Evolutionary conservation across 768 basidiomycete species (phyloP).

Genomic region (Pseudohyphozyma bogoriensis): DNA sequence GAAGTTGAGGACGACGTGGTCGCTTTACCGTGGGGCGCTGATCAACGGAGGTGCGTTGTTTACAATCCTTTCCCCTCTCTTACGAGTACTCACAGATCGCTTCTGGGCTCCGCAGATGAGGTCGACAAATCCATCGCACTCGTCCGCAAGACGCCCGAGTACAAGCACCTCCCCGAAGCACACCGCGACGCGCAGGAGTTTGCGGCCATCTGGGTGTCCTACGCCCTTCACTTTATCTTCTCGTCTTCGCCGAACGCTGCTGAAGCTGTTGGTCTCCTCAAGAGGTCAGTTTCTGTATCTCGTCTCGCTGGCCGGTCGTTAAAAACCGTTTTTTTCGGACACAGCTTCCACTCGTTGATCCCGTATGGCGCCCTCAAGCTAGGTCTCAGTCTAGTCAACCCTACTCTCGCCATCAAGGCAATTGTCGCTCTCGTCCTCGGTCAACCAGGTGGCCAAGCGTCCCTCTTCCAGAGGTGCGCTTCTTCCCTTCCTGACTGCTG

Average conservation of each 20-base stretch:
- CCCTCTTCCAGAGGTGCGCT: slow-evolving; percentile 20
- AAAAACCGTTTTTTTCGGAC: neutral
- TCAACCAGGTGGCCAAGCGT: slow-evolving; percentile 16
- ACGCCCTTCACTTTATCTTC: slow-evolving; percentile 26
- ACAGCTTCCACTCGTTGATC: slow-evolving; percentile 23
- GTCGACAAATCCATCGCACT: slow-evolving; percentile 17
- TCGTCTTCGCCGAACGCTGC: slow-evolving; percentile 10
- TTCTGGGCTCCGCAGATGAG: slow-evolving; percentile 5
- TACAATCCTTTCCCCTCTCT: no score
- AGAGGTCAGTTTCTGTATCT: neutral
- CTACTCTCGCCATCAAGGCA: slow-evolving; percentile 24
- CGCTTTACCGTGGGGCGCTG: slow-evolving; percentile 2
- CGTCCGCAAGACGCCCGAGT: neutral
- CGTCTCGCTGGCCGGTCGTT: no score
- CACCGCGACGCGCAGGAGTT: slow-evolving; percentile 24
- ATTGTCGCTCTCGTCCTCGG: slow-evolving; percentile 25
- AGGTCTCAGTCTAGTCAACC: slow-evolving; percentile 23
- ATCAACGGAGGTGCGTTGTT: slow-evolving; percentile 6
- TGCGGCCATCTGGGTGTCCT: slow-evolving; percentile 23
- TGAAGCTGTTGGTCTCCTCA: slow-evolving; percentile 18
- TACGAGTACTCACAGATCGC: no score
- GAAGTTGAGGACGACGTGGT: slow-evolving; percentile 17
- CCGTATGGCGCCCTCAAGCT: slow-evolving; percentile 24
- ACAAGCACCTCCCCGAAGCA: slow-evolving; percentile 11
- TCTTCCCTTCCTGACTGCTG: no score